Conservation (phyloP, 2,329 filamentous ascomycete species). For the Aspergillus sp. region DNA sequence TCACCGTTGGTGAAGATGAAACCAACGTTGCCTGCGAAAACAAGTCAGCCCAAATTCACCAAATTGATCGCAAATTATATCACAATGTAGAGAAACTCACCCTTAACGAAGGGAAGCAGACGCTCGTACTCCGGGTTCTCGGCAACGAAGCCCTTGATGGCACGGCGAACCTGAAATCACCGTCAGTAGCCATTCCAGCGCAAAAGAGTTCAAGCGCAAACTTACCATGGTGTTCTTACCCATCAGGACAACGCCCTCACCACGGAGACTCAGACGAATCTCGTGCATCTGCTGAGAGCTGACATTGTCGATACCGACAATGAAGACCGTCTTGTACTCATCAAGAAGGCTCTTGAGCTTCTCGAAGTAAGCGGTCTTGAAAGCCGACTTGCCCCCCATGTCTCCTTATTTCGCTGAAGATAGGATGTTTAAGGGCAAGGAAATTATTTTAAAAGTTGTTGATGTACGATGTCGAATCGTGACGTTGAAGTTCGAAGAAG, state of each 20-base stretch:
- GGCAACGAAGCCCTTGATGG: conserved; percentile 84
- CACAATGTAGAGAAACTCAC: conserved; percentile 27
- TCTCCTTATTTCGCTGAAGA: conserved; percentile 86
- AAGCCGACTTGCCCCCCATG: conserved; percentile 95
- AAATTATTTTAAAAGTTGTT: conserved; percentile 19
- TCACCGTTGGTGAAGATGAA: conserved; percentile 99
- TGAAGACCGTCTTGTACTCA: conserved; percentile 96
- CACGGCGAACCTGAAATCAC: conserved; percentile 70
- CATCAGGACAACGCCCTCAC: conserved; percentile 93
- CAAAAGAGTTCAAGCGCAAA: conserved; percentile 2
- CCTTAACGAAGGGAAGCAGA: conserved; percentile 89
- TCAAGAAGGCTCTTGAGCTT: conserved; percentile 98
- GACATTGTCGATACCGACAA: conserved; percentile 98
- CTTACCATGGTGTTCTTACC: conserved; percentile 99
- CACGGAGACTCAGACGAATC: conserved; percentile 87
- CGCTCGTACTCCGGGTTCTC: conserved; percentile 97
- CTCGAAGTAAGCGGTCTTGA: conserved; percentile 98
- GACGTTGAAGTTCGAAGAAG: conserved; percentile 18
- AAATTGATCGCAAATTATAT: background rate
- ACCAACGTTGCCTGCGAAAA: conserved; percentile 71
- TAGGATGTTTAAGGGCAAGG: conserved; percentile 98
- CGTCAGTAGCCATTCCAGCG: conserved; percentile 4
- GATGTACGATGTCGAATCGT: conserved; percentile 19
- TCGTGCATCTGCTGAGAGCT: conserved; percentile 99
- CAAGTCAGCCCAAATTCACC: background rate